Conservation (phyloP, 1,139 yeast genomes). For the Suhomyces terraborum region DNA sequence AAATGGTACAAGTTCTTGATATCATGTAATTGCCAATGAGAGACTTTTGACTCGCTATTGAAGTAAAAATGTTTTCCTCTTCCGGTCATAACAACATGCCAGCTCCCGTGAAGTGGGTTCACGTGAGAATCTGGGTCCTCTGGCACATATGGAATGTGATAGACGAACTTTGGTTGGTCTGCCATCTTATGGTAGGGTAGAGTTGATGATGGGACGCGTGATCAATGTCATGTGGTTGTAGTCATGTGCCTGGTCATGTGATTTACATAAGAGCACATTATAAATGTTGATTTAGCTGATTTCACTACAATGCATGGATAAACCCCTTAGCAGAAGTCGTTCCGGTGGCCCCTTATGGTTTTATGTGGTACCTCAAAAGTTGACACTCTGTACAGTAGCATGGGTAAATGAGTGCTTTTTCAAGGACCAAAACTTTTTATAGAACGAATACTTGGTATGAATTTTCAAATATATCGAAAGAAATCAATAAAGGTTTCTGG, state of each 20-base stretch:
- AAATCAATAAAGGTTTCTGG: too few species aligned
- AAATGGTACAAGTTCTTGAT: slow-evolving; percentile 16
- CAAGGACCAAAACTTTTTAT: too few species aligned
- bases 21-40: slow-evolving; percentile 42
- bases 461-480: too few species aligned
- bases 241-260: not conserved
- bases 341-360: too few species aligned
- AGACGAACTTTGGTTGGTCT: slow-evolving; percentile 20
- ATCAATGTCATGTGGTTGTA: not conserved
- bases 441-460: too few species aligned
- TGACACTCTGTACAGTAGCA: too few species aligned
- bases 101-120: slow-evolving; percentile 13
- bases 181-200: not conserved
- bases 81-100: slow-evolving; percentile 37
- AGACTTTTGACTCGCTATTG: slow-evolving; percentile 20
- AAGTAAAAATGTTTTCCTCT: slow-evolving; percentile 36
- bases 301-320: too few species aligned
- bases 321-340: too few species aligned
- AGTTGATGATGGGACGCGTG: slow-evolving; percentile 2
- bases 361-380: too few species aligned
- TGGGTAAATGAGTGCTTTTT: too few species aligned
- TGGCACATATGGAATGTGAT: slow-evolving; percentile 22
- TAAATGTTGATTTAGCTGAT: too few species aligned
- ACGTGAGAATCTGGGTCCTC: not conserved
- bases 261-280: not conserved